Base-by-base conservation (phyloP, 2,329 filamentous ascomycete genomes). In the Scorias spongiosa region DNA sequence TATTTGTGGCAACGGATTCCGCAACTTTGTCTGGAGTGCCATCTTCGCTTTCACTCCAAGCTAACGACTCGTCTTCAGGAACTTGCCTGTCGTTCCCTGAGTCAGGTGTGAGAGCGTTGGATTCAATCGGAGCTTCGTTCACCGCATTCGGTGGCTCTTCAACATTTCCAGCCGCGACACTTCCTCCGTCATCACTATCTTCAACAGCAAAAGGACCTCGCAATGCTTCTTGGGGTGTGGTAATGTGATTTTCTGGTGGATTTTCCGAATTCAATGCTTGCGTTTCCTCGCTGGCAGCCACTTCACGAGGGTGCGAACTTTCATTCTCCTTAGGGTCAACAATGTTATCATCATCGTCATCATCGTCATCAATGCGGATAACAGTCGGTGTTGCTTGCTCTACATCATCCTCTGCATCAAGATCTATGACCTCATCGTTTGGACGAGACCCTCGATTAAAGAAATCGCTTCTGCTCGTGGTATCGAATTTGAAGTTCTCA, bases 401-500 rank as follows among this genome's bases (percentile, higher is more conserved):
- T 11, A 66, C 60, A 12, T 52, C 48, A 7, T 61, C 55, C 2
- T 62, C 55, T 12, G 56, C 63, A 10, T 71, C 68, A 2, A 71
- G 49, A 53, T 70, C 68, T 44, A 71, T 70, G 10, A 70, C 52
- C 41, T 68, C 67, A 18, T 40, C 20, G 15, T 15, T 36, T 36
- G 32, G 9, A 9, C 32, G 12, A 12, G 15, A 36, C 9, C 32
- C 32, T 36, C 32, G 32, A 36, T 36, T 36, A 9, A 12, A 12
- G 9, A 36, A 36, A 17, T 20, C 20, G 11, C 38, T 17, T 10
- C 50, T 53, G 1, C 67, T 66, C 37, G 76, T 66, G 41, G 78
- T 73, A 12, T 48, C 48, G 15, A 80, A 79, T 44, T 81, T 77
- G 45, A 82, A 76, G 15, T 75, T 40, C 60, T 68, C 53, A 65